These are phyloP conservation scores for Biscogniauxia sp. DNA, from an alignment of 2,329 filamentous ascomycete genomes.

Conservation along the genomic window DNA sequence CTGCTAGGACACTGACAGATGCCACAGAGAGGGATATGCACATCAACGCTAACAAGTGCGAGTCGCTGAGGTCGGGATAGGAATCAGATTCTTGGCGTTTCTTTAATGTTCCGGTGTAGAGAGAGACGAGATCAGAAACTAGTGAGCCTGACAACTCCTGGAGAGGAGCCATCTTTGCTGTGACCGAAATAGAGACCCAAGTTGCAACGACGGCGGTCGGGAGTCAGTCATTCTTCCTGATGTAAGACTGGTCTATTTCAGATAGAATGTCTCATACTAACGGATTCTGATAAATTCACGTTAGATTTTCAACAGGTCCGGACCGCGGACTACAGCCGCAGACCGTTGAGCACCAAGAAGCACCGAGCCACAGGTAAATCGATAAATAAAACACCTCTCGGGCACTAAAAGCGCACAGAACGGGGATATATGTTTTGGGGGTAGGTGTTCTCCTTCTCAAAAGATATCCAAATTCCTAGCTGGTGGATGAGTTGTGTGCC, in stretches of 20 bases:
- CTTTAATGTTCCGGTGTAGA: conserved; percentile 7
- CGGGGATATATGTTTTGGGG: neutral
- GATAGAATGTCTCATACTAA: neutral
- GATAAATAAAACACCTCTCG: neutral
- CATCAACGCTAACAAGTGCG: conserved; percentile 29
- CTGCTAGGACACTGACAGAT: conserved; percentile 54
- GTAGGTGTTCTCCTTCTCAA: neutral
- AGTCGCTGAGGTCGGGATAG: conserved; percentile 5
- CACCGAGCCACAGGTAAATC: neutral
- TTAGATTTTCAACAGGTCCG: neutral
- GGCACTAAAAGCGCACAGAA: neutral
- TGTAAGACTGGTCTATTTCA: neutral
- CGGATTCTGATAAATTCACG: neutral
- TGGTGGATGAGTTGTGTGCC: neutral
- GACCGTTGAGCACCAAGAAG: neutral
- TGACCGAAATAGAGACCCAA: conserved; percentile 10
- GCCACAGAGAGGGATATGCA: conserved; percentile 43
- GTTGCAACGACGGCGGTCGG: conserved; percentile 5
- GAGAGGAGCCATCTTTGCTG: conserved; percentile 24
- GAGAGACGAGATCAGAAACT: conserved; percentile 7
- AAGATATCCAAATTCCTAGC: neutral
- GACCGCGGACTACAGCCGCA: neutral
- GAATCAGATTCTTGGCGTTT: conserved; percentile 9
- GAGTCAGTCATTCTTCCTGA: conserved; percentile 15
- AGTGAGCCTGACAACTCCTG: conserved; percentile 4